These are phyloP conservation scores for Venturia pyrina DNA, from an alignment of 2,329 filamentous ascomycete genomes.

Conservation along the genomic window DNA sequence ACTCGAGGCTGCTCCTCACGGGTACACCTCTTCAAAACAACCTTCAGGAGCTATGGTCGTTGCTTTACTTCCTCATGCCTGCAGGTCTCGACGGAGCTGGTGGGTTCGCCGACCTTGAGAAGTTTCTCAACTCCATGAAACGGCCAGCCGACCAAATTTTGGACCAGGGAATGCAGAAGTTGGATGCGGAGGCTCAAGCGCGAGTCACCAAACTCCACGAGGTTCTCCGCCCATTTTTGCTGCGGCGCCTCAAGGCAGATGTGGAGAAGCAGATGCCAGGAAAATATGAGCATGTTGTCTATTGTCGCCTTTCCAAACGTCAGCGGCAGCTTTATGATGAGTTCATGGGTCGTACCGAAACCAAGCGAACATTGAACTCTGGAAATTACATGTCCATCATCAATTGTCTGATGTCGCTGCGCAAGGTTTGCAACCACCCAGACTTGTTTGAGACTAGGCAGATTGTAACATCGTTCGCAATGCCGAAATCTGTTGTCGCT, in stretches of 20 bases:
- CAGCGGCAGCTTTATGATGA: slow-evolving; percentile 95
- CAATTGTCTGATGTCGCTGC: slow-evolving; percentile 93
- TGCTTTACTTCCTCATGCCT: slow-evolving; percentile 94
- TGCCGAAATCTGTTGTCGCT: slow-evolving; percentile 66
- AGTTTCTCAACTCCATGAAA: slow-evolving; percentile 94
- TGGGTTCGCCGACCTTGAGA: slow-evolving; percentile 86
- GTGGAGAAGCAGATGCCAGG: slow-evolving; percentile 99
- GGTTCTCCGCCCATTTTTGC: slow-evolving; percentile 80
- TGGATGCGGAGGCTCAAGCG: slow-evolving; percentile 86
- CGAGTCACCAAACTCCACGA: slow-evolving; percentile 93
- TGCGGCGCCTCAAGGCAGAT: slow-evolving; percentile 85
- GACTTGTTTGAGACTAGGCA: slow-evolving; percentile 93
- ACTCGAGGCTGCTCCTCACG: slow-evolving; percentile 75
- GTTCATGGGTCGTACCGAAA: slow-evolving; percentile 84
- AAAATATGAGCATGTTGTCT: slow-evolving; percentile 95
- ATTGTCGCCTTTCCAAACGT: slow-evolving; percentile 88
- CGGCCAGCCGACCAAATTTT: slow-evolving; percentile 93
- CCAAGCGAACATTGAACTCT: slow-evolving; percentile 75
- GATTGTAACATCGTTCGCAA: slow-evolving; percentile 94
- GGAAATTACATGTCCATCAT: slow-evolving; percentile 98
- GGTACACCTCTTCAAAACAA: slow-evolving; percentile 97
- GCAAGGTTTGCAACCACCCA: slow-evolving; percentile 97
- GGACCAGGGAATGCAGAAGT: slow-evolving; percentile 83
- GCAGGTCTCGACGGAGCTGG: slow-evolving; percentile 73
- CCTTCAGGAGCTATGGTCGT: slow-evolving; percentile 89